Base-by-base conservation (phyloP, 805 yeast species). In the Torulaspora quercuum region DNA sequence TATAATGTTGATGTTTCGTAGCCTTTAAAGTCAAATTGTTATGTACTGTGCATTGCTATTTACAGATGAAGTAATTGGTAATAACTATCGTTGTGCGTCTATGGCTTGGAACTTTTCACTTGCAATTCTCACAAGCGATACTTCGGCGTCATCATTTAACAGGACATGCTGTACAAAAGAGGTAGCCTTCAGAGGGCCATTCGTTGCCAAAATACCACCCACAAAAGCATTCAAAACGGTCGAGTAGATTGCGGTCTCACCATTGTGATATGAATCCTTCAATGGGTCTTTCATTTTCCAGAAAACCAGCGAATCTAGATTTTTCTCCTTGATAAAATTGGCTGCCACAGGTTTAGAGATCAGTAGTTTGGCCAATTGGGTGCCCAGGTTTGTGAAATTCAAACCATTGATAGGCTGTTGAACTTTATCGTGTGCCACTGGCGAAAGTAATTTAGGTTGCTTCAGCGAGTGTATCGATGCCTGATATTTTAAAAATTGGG, bases 151-250 rank as follows among this genome's bases (percentile, higher is more conserved):
- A 11, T 46, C 41, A 31, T 59, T 45, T 42, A 77, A 57, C 25
- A 80, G 61, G 55, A 75, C 78, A 26, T 68, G 70, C 24, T 65
- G 61, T 35, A 83, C 72, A 50, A 80, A 83, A 42, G 67, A 61
- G 46, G 72, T 76, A 5, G 87, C 80, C n/a, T 57, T 70, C 3
- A 43, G 46, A 48, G 76, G 72, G 4, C 92, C 92, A 49, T 79
- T 78, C 17, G 70, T 67, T 21, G 76, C 63, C 22, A 80, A 68
- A 34, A 83, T 73, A 2, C 82, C 89, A 16, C 92, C 92, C 18
- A 83, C 62, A 38, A 82, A 61, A 4, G 90, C 80, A 50, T 67
- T 68, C 42, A 76, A 55, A 57, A 76, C 72, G 43, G 76, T 73
- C 3, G 78, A 72, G 41, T 70, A 65, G 8, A 78, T 73, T 40